phyloP scores from a whole-genome alignment of 1,139 yeast genomes.

The Yamadazyma diddensiae region DNA sequence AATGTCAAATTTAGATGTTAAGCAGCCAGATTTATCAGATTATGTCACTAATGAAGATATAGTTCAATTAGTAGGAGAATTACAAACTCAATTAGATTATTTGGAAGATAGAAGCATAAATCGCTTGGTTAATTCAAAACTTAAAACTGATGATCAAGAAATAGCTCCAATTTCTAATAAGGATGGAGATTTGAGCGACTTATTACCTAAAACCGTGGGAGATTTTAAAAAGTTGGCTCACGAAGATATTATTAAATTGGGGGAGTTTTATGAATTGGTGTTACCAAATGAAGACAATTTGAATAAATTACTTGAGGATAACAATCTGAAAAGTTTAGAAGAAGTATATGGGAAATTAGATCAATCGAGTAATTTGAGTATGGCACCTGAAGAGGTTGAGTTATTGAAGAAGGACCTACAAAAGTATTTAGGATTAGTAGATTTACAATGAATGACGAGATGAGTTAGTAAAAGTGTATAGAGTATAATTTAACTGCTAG shows the following conservation, averaged over 20 bases:
- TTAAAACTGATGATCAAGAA: slow-evolving; percentile 13
- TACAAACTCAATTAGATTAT: slow-evolving; percentile 79
- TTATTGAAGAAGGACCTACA: slow-evolving; percentile 63
- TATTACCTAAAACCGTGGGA: slow-evolving; percentile 59
- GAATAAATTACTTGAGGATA: slow-evolving; percentile 46
- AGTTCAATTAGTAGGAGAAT: slow-evolving; percentile 80
- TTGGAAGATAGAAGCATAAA: slow-evolving; percentile 65
- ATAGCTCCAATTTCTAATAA: slow-evolving; percentile 47
- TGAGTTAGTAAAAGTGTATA: no score
- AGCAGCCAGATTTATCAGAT: slow-evolving; percentile 50
- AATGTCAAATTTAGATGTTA: slow-evolving; percentile 29
- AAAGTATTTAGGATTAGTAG: slow-evolving; percentile 54
- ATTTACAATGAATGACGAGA: not conserved
- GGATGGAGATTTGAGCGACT: slow-evolving; percentile 68
- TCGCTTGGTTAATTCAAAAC: slow-evolving; percentile 49
- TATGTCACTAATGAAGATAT: slow-evolving; percentile 79
- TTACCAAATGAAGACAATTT: slow-evolving; percentile 49
- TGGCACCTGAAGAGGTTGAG: slow-evolving; percentile 28
- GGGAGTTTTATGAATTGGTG: slow-evolving; percentile 68
- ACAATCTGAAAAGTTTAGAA: slow-evolving; percentile 26
- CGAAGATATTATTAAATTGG: slow-evolving; percentile 47
- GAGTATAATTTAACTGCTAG: no score
- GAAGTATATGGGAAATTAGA: slow-evolving; percentile 25
- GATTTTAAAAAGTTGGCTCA: slow-evolving; percentile 50
- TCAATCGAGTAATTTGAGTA: not conserved